Conservation (phyloP, 2,329 filamentous ascomycete genomes). For the Alternaria arborescens region DNA sequence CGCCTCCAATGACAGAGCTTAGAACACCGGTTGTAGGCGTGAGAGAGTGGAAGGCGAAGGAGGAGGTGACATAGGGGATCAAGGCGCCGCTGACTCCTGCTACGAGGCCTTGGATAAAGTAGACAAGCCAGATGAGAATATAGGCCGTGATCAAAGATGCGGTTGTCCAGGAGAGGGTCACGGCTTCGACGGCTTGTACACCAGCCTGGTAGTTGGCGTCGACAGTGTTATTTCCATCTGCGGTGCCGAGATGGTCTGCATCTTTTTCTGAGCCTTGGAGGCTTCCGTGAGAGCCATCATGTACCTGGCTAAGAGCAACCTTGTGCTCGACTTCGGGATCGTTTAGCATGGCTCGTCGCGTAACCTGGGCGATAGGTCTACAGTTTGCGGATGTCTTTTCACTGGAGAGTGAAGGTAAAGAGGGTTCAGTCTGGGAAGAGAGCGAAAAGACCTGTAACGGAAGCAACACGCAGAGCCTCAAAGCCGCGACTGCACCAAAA, state of each 20-base stretch:
- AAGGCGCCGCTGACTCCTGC: conserved; percentile 49
- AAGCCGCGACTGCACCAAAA: not conserved
- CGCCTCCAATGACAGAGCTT: conserved; percentile 45
- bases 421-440: not conserved
- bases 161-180: conserved; percentile 11
- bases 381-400: not conserved
- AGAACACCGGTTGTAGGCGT: conserved; percentile 45
- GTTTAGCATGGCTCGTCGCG: not conserved
- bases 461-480: not conserved
- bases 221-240: not conserved
- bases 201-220: conserved; percentile 5
- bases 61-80: conserved; percentile 48
- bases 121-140: conserved; percentile 10
- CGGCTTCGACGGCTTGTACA: conserved; percentile 11
- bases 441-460: not conserved
- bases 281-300: not conserved
- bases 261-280: not conserved
- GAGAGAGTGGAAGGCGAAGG: conserved; percentile 42
- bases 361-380: not conserved
- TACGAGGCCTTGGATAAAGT: conserved; percentile 57
- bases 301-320: not conserved
- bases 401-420: not conserved
- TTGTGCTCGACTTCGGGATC: not conserved
- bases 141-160: conserved; percentile 9
- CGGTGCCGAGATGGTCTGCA: not conserved